A percentile compares a stretch with the other conserved stretches of the same genome.
These are phyloP conservation scores for Globisporangium megalacanthum DNA, from an alignment of 352 stramenopile genomes.

Conservation along the genomic window DNA sequence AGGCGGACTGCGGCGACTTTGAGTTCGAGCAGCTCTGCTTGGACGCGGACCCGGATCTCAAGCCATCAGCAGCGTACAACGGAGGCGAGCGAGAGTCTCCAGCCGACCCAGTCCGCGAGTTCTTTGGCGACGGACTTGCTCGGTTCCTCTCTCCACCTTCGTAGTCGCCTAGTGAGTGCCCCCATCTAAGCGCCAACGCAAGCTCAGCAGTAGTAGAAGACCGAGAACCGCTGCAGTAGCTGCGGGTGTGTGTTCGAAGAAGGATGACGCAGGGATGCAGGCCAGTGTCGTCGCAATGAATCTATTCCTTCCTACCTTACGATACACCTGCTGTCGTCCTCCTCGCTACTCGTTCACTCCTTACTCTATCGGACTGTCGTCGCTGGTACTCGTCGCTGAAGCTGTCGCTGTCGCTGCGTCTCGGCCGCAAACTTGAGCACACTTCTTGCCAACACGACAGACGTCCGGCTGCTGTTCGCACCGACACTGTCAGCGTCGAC, in stretches of 20 bases:
- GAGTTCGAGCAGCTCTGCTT: slow-evolving; percentile 80
- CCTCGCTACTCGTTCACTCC: not conserved
- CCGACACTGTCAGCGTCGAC: slow-evolving; percentile 14
- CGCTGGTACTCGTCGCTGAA: not conserved
- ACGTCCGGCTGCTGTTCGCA: slow-evolving; percentile 20
- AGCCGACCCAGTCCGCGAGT: slow-evolving; percentile 13
- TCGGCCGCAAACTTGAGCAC: slow-evolving; percentile 27
- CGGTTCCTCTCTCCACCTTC: slow-evolving; percentile 22
- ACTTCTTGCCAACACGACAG: slow-evolving; percentile 33
- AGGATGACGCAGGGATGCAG: not conserved
- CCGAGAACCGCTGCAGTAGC: not conserved
- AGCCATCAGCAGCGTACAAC: slow-evolving; percentile 5
- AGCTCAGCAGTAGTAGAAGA: too few species aligned
- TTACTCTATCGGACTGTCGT: slow-evolving; percentile 1
- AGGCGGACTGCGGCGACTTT: slow-evolving; percentile 55
- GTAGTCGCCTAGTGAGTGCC: not conserved
- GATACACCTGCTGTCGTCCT: not conserved
- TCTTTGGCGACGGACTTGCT: slow-evolving; percentile 47
- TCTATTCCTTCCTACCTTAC: not conserved
- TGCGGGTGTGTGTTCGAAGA: not conserved
- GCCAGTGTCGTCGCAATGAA: not conserved
- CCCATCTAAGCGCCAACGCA: not conserved
- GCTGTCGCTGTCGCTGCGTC: not conserved
- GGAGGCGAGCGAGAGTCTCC: not conserved
- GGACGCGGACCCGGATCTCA: slow-evolving; percentile 72